Conservation (phyloP, 441 rosid species). For the Iberis amara region DNA sequence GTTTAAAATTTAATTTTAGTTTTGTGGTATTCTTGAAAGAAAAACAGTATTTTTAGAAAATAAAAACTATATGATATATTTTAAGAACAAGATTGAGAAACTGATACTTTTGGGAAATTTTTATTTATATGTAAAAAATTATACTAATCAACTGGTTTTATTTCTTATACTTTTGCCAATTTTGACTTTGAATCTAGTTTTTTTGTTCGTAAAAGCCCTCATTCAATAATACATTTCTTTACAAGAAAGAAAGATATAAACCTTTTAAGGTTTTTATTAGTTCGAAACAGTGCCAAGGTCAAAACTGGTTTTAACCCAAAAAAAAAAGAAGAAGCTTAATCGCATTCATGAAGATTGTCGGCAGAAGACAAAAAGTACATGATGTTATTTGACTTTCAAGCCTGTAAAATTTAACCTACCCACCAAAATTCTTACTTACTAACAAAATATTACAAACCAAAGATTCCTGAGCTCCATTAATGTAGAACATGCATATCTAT, state of each 20-base stretch:
- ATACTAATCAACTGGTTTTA: no score
- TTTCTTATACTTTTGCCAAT: no score
- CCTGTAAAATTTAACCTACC: slow-evolving; percentile 18
- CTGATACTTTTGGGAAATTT: no score
- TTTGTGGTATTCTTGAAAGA: no score
- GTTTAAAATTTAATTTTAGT: no score
- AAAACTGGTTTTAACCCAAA: slow-evolving; percentile 20
- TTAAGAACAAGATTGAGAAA: no score
- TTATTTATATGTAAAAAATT: no score
- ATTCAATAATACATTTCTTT: background rate
- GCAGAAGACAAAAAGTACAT: slow-evolving; percentile 25
- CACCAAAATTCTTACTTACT: slow-evolving; percentile 12
- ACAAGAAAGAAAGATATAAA: background rate
- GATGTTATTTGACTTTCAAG: slow-evolving; percentile 22
- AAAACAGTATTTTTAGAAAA: no score
- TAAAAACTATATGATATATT: no score
- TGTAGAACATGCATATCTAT: slow-evolving; percentile 2
- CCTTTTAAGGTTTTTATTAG: no score
- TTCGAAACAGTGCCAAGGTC: background rate
- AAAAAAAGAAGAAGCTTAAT: slow-evolving; percentile 10
- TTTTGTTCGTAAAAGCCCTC: no score
- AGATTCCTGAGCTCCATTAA: slow-evolving; percentile 12
- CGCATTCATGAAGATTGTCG: slow-evolving; percentile 25
- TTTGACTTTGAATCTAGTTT: no score
- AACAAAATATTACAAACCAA: slow-evolving; percentile 14